Evolutionary conservation across 352 stramenopile species (phyloP).

Genomic region (Halophytophthora batemanensis): DNA sequence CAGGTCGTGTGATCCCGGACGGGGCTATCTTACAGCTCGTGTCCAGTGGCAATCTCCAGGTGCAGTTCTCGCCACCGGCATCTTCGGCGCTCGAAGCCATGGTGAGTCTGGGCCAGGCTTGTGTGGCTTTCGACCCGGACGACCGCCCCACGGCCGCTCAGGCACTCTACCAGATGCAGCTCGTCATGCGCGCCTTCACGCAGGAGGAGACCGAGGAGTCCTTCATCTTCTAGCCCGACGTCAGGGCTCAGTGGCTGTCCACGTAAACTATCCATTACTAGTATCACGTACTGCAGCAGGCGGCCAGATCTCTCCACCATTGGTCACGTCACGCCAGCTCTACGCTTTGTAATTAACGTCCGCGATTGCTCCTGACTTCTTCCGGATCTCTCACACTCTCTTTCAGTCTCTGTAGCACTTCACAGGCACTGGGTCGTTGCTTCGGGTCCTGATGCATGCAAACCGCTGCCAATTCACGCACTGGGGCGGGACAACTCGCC

Average conservation of each 20-base stretch:
- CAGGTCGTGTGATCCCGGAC: constrained; percentile 23
- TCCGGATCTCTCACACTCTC: constrained; percentile 5
- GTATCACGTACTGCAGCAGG: neutral
- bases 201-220: constrained; percentile 32
- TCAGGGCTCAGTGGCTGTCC: neutral
- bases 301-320: no score
- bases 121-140: constrained; percentile 47
- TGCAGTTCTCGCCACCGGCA: constrained; percentile 25
- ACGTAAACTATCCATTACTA: neutral
- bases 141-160: constrained; percentile 49
- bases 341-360: constrained; percentile 26
- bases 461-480: constrained; percentile 26
- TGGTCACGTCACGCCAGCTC: constrained; percentile 6
- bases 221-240: constrained; percentile 15
- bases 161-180: constrained; percentile 54
- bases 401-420: constrained; percentile 14
- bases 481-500: constrained; percentile 17
- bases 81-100: constrained; percentile 25
- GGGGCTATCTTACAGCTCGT: constrained; percentile 33
- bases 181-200: constrained; percentile 29
- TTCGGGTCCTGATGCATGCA: constrained; percentile 31
- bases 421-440: constrained; percentile 22
- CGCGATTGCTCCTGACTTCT: constrained; percentile 10
- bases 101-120: constrained; percentile 33
- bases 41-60: constrained; percentile 20